These are phyloP conservation scores for Fusarium kyushuense DNA, from an alignment of 2,329 filamentous ascomycete genomes.

Conservation along the genomic window DNA sequence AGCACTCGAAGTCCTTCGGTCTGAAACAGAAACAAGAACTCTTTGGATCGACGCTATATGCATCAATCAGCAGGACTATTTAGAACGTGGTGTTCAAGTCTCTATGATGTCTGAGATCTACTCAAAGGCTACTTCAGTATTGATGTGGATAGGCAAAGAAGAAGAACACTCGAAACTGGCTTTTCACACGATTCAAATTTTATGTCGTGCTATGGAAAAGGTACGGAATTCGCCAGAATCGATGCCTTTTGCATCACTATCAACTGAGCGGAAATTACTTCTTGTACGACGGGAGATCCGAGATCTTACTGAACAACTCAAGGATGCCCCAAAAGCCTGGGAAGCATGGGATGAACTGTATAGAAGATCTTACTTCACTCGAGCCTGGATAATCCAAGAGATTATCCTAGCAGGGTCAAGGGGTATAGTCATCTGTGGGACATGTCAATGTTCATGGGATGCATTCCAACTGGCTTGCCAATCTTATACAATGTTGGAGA, in stretches of 20 bases:
- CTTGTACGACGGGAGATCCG: background rate
- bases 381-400: background rate
- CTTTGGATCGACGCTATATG: background rate
- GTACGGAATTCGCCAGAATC: background rate
- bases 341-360: background rate
- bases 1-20: background rate
- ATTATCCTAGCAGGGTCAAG: background rate
- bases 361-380: background rate
- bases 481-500: background rate
- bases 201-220: background rate
- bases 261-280: no score
- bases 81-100: background rate
- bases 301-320: fast-evolving
- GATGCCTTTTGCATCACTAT: no score
- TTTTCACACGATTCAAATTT: background rate
- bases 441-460: background rate
- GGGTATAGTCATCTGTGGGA: background rate
- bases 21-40: background rate
- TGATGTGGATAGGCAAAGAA: background rate
- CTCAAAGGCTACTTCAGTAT: background rate
- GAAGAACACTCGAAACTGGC: background rate
- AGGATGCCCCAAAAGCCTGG: fast-evolving
- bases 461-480: background rate
- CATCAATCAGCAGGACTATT: background rate
- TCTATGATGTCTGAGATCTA: background rate